Evolutionary conservation across 164 flowering plant species (phyloP).

Genomic region (Vitis labrusca): DNA sequence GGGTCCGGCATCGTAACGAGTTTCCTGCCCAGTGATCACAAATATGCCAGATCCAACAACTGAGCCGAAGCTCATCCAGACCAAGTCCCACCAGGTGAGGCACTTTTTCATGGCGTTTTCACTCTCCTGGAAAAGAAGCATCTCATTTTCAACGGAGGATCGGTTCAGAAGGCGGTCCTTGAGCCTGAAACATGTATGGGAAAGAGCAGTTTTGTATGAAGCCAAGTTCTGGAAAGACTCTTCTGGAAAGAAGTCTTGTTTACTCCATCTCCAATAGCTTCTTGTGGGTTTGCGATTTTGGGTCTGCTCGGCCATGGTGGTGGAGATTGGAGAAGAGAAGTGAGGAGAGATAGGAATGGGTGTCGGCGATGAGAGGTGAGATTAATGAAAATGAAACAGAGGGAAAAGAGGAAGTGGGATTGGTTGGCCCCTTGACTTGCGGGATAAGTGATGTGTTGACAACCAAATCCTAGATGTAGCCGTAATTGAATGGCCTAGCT

Average conservation of each 20-base stretch:
- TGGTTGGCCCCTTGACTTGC: too few relatives aligned
- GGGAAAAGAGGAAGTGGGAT: too few relatives aligned
- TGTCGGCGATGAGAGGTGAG: too few relatives aligned
- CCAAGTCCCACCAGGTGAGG: conserved; percentile 61
- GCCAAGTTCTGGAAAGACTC: conserved; percentile 52
- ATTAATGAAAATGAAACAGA: too few relatives aligned
- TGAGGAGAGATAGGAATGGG: too few relatives aligned
- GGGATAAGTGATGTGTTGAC: too few relatives aligned
- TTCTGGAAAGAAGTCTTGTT: conserved; percentile 51
- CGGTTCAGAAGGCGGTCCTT: conserved; percentile 38
- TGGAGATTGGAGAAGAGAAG: too few relatives aligned
- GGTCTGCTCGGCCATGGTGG: too few relatives aligned
- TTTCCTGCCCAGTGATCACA: conserved; percentile 54
- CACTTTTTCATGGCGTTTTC: conserved; percentile 52
- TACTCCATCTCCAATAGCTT: conserved; percentile 1
- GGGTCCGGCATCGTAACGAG: conserved; percentile 42
- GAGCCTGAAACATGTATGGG: conserved; percentile 27
- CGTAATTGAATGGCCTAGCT: too few relatives aligned
- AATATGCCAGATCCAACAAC: conserved; percentile 66
- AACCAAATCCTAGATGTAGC: too few relatives aligned
- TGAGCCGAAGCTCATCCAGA: conserved; percentile 62
- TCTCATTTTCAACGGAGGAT: conserved; percentile 40
- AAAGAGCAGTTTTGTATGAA: conserved; percentile 35
- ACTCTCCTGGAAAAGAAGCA: conserved; percentile 43
- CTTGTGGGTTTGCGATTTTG: too few relatives aligned